Base-by-base conservation (phyloP, 106 monocot genomes). In the Cymbidium sinense region DNA sequence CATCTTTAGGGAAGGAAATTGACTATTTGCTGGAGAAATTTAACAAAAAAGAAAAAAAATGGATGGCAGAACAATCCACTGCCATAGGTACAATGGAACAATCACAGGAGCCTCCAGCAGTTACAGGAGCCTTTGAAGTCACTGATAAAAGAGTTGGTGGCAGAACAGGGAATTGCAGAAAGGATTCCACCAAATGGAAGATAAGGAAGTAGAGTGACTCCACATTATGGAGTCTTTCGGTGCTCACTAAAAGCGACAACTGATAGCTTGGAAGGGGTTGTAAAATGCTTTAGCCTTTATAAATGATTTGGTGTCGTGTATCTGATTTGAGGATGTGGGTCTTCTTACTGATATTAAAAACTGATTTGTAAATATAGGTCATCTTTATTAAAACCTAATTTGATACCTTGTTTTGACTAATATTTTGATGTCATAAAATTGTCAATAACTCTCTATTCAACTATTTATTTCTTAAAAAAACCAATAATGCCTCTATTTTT, bases 221-320 rank as follows among this genome's bases (percentile, higher is more conserved):
- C n/a, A 58, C 6, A 58, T 58, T 23, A 23, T n/a, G 3, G 6
- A n/a, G 23, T n/a, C 58, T 58, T n/a, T 58, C n/a, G 23, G n/a
- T 6, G 6, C 11, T 58, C 58, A 58, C 3, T 5, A 58, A 58
- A 58, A 0, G 3, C 58, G 2, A 47, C 47, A 47, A 7, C 58
- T 58, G 23, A n/a, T 23, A 58, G n/a, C 58, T 58, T n/a, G 58
- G 58, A 58, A 58, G 58, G 51, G 58, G 58, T 58, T n/a, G 58
- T 58, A 58, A 23, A 52, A 58, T 58, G 47, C 47, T 47, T 23
- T n/a, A n/a, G 58, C 8, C 58, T 58, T 23, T 58, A 6, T 3
- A 58, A 58, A n/a, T 58, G 20, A n/a, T n/a, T 58, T n/a, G 20
- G 23, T 51, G 51, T 9, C 51, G 19, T 51, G 51, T 39, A 39